Conservation (phyloP, 768 basidiomycete genomes). For the Russula dissimulans region DNA sequence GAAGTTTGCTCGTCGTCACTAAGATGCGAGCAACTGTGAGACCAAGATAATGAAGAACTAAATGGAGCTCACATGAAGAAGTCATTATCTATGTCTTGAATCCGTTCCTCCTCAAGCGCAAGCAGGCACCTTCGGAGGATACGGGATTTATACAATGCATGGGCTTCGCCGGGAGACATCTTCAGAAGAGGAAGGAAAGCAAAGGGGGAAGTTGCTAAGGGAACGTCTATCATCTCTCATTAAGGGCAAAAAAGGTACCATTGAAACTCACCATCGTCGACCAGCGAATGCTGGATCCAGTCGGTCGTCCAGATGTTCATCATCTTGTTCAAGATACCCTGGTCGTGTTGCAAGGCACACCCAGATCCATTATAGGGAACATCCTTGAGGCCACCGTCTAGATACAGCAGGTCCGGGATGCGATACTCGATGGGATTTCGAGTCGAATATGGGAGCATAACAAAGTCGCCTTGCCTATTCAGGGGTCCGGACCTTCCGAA, state of each 20-base stretch:
- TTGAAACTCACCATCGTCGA: constrained; percentile 45
- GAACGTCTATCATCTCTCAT: constrained; percentile 10
- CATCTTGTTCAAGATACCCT: constrained; percentile 49
- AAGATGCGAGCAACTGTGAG: background rate
- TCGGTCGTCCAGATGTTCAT: constrained; percentile 90
- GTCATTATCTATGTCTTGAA: constrained; percentile 32
- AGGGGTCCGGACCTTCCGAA: constrained; percentile 77
- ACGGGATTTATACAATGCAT: constrained; percentile 49
- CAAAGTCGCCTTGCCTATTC: constrained; percentile 80
- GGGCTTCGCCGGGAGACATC: constrained; percentile 54
- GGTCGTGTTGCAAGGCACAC: constrained; percentile 37
- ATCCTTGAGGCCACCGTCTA: constrained; percentile 63
- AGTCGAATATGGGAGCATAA: constrained; percentile 78
- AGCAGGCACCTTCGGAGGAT: constrained; percentile 48
- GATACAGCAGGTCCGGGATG: constrained; percentile 68
- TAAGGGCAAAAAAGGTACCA: background rate
- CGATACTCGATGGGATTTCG: constrained; percentile 75
- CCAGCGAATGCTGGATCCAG: constrained; percentile 63
- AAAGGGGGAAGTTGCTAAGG: constrained; percentile 46
- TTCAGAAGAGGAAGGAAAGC: constrained; percentile 70
- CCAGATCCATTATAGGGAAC: constrained; percentile 49
- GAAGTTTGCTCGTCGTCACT: constrained; percentile 10
- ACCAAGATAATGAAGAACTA: background rate
- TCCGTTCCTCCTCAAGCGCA: constrained; percentile 38
- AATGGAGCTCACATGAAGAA: constrained; percentile 36